Percentiles rank a stretch among this genome's conserved stretches.
Conservation (phyloP, 208 protist genomes). For the Endotrypanum monterogeii region DNA sequence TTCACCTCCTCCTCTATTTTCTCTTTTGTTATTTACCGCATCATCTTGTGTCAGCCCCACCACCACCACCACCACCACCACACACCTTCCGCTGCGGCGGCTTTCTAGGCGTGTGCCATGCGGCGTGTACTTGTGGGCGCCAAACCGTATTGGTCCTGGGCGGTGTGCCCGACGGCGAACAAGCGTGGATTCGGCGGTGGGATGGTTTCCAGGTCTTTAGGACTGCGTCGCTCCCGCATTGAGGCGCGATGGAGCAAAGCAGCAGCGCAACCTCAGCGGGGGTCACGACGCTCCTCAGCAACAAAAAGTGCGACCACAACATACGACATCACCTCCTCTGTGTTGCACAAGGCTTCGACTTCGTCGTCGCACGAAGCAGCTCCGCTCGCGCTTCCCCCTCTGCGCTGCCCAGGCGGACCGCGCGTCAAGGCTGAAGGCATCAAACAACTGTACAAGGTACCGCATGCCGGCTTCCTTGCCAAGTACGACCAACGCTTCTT, state of each 20-base stretch:
- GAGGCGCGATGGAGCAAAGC: conserved; percentile 15
- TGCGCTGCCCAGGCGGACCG: conserved; percentile 84
- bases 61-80: not conserved
- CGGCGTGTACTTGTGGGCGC: not conserved
- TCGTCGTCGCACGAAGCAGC: conserved; percentile 6
- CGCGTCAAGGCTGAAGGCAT: conserved; percentile 78
- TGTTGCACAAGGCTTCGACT: conserved; percentile 1
- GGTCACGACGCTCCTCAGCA: not conserved
- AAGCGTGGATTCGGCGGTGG: conserved; percentile 3
- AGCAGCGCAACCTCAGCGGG: conserved; percentile 13
- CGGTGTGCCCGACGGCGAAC: not conserved
- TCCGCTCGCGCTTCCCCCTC: conserved; percentile 47
- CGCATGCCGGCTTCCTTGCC: conserved; percentile 78
- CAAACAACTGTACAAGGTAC: conserved; percentile 88
- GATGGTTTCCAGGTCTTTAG: not conserved
- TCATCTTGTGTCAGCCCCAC: not conserved
- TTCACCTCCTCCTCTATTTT: no score
- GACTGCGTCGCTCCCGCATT: conserved; percentile 6
- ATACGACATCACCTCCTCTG: conserved; percentile 26
- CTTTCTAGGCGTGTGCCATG: not conserved
- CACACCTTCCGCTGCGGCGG: not conserved
- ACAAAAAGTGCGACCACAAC: conserved; percentile 15
- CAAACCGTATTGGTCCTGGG: not conserved
- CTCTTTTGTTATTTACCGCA: not conserved
- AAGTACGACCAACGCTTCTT: conserved; percentile 91